Conservation (phyloP, 805 yeast species). For the Pichia ethanolica region DNA sequence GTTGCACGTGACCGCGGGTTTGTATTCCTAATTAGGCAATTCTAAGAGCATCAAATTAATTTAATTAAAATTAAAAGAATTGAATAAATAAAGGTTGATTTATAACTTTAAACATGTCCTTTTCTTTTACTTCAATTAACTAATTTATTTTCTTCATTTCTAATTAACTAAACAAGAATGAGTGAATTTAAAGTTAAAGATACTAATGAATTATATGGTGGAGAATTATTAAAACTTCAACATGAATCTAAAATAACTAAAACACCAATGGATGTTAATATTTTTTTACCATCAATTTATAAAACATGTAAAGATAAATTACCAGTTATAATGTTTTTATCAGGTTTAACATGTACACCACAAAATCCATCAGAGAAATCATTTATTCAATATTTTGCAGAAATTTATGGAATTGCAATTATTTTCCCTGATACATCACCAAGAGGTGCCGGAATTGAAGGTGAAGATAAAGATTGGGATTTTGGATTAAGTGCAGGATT, state of each 20-base stretch:
- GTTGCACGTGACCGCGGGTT: too few relatives aligned
- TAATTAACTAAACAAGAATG: background rate
- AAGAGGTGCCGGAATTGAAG: constrained; percentile 67
- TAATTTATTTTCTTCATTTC: too few relatives aligned
- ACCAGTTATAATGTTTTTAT: constrained; percentile 73
- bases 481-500: constrained; percentile 96
- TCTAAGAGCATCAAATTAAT: too few relatives aligned
- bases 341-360: constrained; percentile 92
- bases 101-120: too few relatives aligned
- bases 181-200: constrained; percentile 38
- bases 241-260: constrained; percentile 62
- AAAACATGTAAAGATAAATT: constrained; percentile 31
- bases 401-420: constrained; percentile 74
- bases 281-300: constrained; percentile 64
- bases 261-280: constrained; percentile 76
- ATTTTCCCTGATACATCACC: constrained; percentile 98
- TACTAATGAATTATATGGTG: constrained; percentile 61
- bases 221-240: constrained; percentile 63
- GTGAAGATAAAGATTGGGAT: constrained; percentile 69
- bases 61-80: too few relatives aligned
- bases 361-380: constrained; percentile 93
- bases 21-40: too few relatives aligned
- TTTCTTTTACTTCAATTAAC: too few relatives aligned
- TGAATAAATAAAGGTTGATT: too few relatives aligned
- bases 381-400: constrained; percentile 72